phyloP scores from a whole-genome alignment of 2,329 filamentous ascomycete genomes.

The Scedosporium dehoogii region DNA sequence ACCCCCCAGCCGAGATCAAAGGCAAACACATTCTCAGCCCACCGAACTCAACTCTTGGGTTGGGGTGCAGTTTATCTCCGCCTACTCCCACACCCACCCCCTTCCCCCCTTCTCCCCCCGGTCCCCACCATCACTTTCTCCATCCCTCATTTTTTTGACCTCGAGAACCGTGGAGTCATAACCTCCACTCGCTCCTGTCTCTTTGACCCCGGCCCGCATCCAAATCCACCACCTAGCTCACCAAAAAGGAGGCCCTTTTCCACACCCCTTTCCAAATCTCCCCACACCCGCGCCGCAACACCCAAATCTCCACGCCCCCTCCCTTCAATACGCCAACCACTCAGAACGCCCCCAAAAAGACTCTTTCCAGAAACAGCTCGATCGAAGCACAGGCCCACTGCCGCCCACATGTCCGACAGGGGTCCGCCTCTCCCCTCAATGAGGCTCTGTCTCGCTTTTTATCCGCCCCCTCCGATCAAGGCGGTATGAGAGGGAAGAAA shows the following conservation, averaged over 20 bases:
- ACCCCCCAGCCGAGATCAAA: background rate
- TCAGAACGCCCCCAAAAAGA: background rate
- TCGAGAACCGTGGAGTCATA: background rate
- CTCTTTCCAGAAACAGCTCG: background rate
- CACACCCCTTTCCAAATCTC: background rate
- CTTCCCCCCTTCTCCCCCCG: background rate
- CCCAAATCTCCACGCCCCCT: background rate
- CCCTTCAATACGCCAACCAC: background rate
- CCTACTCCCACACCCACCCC: background rate
- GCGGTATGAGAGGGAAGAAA: background rate
- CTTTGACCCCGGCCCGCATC: too few species aligned
- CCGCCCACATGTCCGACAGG: conserved; percentile 11
- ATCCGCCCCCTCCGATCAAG: conserved; percentile 1
- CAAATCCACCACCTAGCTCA: too few species aligned
- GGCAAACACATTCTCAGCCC: background rate
- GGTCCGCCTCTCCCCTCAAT: conserved; percentile 8
- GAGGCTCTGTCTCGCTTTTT: conserved; percentile 15
- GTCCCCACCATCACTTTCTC: background rate
- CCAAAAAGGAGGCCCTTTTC: too few species aligned
- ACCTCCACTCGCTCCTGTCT: background rate
- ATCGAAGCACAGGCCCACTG: background rate
- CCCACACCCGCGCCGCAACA: background rate
- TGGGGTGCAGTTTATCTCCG: background rate
- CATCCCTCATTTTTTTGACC: background rate
- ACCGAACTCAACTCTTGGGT: background rate